Base-by-base conservation (phyloP, 106 monocot species). In the Ottelia alismoides region DNA sequence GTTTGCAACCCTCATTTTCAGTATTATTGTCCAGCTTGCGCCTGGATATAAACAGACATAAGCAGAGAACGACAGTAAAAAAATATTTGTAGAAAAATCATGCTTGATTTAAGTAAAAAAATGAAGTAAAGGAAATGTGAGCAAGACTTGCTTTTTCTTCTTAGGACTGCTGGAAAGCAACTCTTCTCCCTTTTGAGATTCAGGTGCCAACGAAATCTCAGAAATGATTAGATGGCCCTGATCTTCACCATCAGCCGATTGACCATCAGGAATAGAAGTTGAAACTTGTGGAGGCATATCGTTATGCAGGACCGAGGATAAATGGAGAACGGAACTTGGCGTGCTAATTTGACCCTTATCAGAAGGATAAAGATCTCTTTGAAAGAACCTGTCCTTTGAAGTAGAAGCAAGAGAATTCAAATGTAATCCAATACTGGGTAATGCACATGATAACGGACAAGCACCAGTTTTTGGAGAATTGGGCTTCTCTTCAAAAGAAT, bases 361-460 rank as follows among this genome's bases (percentile, higher is more conserved):
- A 58, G 67, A 72, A 75, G 65, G 12, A 25, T 53, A 5, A 54
- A 31, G 52, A 52, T 77, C 81, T n/a, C n/a, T n/a, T 47, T 78
- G 66, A 26, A 32, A 11, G 52, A 66, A 30, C 51, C 62, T 73
- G 58, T 77, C 84, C 51, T 74, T 82, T 24, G 76, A 67, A 17
- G 73, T 61, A 53, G 76, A 50, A 14, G 96, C 73, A 64, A 96
- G 74, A 70, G 88, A 58, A 70, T 96, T 96, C 71, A 96, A 74
- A 70, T 96, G 96, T 65, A 96, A 65, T 18, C 96, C 96, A 64
- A 96, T 96, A 31, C 81, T 69, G 61, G 88, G 88, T 44, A 81
- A 65, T 18, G 72, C 28, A 29, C 55, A 53, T 51, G 68, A 49
- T 29, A 62, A 65, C 20, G 59, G 35, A 53, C 68, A 31, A 62